phyloP scores from a whole-genome alignment of 768 basidiomycete genomes.

The Candolleomyces efflorescens region DNA sequence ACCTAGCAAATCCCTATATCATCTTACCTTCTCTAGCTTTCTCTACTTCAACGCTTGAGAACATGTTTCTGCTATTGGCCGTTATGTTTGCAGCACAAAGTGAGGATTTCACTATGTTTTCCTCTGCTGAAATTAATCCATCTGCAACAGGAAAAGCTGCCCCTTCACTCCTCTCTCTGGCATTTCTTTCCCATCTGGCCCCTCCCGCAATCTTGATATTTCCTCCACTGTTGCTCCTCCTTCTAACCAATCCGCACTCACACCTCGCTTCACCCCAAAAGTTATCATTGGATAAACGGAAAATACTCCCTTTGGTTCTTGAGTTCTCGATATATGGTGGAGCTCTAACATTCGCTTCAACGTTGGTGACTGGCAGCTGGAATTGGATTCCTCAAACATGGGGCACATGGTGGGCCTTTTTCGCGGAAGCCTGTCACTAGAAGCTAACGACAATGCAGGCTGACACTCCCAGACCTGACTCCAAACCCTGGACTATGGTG shows the following conservation, averaged over 20 bases:
- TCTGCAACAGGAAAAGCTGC: slow-evolving; percentile 49
- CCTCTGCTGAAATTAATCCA: background rate
- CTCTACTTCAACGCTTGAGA: slow-evolving; percentile 83
- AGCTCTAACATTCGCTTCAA: slow-evolving; percentile 46
- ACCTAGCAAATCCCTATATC: slow-evolving; percentile 87
- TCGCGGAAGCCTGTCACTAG: background rate
- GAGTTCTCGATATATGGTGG: slow-evolving; percentile 52
- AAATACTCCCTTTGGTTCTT: slow-evolving; percentile 31
- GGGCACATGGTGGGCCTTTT: slow-evolving; percentile 66
- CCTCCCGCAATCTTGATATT: slow-evolving; percentile 71
- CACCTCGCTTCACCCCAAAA: slow-evolving; percentile 59
- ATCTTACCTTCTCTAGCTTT: slow-evolving; percentile 74
- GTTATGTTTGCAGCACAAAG: slow-evolving; percentile 71
- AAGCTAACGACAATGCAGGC: slow-evolving; percentile 34
- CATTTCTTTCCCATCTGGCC: slow-evolving; percentile 75
- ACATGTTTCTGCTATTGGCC: slow-evolving; percentile 59
- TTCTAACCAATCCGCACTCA: slow-evolving; percentile 58
- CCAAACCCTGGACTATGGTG: slow-evolving; percentile 96
- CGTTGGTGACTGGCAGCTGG: slow-evolving; percentile 55
- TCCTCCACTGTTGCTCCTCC: slow-evolving; percentile 60
- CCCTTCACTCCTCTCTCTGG: slow-evolving; percentile 58
- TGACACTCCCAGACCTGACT: slow-evolving; percentile 83
- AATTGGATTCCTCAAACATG: slow-evolving; percentile 76
- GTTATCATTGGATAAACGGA: slow-evolving; percentile 25
- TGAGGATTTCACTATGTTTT: slow-evolving; percentile 17